Conservation (phyloP, 169 alveolate species). For the Plasmodium fragile region DNA sequence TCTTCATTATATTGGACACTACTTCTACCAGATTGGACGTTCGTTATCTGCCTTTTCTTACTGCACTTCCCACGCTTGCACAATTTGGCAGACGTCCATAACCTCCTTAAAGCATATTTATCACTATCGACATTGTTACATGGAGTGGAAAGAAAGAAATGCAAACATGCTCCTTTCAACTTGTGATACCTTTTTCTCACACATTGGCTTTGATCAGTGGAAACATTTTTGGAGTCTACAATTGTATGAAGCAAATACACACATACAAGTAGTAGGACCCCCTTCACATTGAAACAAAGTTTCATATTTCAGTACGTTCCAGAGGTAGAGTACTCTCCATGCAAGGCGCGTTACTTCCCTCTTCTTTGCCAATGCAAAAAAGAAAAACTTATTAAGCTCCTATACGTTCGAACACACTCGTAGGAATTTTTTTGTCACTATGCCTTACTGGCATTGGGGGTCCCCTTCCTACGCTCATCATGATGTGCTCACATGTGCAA, state of each 20-base stretch:
- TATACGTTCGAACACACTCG: background rate
- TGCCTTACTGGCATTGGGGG: background rate
- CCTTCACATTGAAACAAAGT: constrained; percentile 1
- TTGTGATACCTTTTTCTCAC: background rate
- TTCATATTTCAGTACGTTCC: constrained; percentile 26
- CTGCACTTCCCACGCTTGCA: background rate
- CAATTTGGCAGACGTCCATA: background rate
- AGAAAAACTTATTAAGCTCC: background rate
- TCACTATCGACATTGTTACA: constrained; percentile 1
- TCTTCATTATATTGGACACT: background rate
- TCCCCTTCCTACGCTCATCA: background rate
- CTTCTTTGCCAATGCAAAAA: background rate
- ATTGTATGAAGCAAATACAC: background rate
- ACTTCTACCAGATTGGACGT: background rate
- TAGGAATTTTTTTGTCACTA: background rate
- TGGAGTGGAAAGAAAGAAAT: background rate
- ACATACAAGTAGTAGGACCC: background rate
- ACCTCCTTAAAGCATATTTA: background rate
- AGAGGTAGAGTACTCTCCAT: background rate
- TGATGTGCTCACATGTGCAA: background rate
- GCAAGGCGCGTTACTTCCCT: background rate
- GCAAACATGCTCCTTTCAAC: background rate
- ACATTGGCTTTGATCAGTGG: background rate
- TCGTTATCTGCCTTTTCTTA: background rate
- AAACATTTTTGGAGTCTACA: constrained; percentile 14